Evolutionary conservation across 805 yeast genomes (phyloP).

Genomic region (Millerozyma miso): DNA sequence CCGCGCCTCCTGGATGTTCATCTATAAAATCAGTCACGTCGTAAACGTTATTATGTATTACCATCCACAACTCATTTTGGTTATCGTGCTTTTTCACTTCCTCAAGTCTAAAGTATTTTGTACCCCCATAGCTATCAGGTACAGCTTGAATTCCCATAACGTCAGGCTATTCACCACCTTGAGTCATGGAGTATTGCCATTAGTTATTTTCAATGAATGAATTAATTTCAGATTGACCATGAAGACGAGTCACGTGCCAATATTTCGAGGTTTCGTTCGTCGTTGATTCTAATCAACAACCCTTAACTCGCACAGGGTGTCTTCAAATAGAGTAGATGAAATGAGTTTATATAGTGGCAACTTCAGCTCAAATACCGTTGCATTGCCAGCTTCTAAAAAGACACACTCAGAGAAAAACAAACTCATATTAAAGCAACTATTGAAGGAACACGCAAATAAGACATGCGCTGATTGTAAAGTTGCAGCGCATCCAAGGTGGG

Average conservation of each 20-base stretch:
- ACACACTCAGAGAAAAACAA: conserved; percentile 53
- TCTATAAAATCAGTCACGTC: conserved; percentile 67
- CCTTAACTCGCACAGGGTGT: not conserved
- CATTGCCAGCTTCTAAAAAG: conserved; percentile 41
- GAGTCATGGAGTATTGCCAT: too few relatives aligned
- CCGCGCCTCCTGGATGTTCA: conserved; percentile 75
- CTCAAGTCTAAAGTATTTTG: conserved; percentile 14
- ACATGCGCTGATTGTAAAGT: conserved; percentile 90
- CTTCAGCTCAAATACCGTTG: conserved; percentile 12
- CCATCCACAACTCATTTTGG: conserved; percentile 81
- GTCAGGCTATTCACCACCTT: too few relatives aligned
- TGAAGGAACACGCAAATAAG: conserved; percentile 74
- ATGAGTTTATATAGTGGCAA: conserved; percentile 2
- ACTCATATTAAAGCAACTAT: conserved; percentile 67
- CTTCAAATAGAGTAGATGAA: not conserved
- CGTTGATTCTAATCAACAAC: not conserved
- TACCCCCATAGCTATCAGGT: not conserved
- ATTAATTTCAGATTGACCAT: too few relatives aligned
- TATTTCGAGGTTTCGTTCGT: not conserved
- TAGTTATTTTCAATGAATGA: too few relatives aligned
- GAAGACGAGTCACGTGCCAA: not conserved
- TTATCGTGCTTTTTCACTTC: conserved; percentile 71
- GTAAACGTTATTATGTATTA: conserved; percentile 75
- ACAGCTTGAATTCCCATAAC: too few relatives aligned
- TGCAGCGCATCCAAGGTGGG: conserved; percentile 93